Evolutionary conservation across 257 asterid genomes (phyloP).

Genomic region (Solanum megistacrolobum): DNA sequence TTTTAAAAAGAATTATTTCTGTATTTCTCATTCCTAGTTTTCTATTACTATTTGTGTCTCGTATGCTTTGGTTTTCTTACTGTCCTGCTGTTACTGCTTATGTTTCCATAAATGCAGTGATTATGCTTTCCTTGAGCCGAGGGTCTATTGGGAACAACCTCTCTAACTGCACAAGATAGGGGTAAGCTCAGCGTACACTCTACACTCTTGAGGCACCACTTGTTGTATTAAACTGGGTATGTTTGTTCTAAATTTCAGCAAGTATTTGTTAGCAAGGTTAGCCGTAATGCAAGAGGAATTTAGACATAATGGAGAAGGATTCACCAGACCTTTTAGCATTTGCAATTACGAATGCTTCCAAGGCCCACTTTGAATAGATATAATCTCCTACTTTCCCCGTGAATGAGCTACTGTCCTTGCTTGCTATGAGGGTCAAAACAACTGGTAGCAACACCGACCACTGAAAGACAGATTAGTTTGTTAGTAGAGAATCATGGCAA

Average conservation of each 20-base stretch:
- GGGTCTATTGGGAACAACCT: not conserved
- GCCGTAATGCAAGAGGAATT: not conserved
- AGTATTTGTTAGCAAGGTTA: not conserved
- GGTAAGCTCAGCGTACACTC: accelerated
- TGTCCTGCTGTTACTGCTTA: not conserved
- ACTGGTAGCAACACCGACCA: slow-evolving; percentile 88
- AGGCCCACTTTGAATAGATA: slow-evolving; percentile 86
- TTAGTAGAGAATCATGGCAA: not conserved
- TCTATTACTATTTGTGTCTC: not conserved
- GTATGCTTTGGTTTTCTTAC: not conserved
- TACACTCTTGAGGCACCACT: not conserved
- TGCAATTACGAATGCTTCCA: slow-evolving; percentile 79
- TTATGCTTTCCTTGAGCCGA: not conserved
- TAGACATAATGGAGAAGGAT: not conserved
- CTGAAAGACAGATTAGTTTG: slow-evolving; percentile 23
- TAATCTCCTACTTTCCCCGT: slow-evolving; percentile 35
- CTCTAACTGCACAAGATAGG: not conserved
- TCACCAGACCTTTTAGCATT: slow-evolving; percentile 60
- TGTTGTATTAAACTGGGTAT: not conserved
- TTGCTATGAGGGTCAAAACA: slow-evolving; percentile 76
- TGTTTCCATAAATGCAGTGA: not conserved
- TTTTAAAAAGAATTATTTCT: no score
- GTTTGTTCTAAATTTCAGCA: not conserved
- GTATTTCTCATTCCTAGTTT: not conserved
- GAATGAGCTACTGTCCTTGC: slow-evolving; percentile 31